phyloP scores from a whole-genome alignment of 2,329 filamentous ascomycete species.

The Fusarium goolgardi region DNA sequence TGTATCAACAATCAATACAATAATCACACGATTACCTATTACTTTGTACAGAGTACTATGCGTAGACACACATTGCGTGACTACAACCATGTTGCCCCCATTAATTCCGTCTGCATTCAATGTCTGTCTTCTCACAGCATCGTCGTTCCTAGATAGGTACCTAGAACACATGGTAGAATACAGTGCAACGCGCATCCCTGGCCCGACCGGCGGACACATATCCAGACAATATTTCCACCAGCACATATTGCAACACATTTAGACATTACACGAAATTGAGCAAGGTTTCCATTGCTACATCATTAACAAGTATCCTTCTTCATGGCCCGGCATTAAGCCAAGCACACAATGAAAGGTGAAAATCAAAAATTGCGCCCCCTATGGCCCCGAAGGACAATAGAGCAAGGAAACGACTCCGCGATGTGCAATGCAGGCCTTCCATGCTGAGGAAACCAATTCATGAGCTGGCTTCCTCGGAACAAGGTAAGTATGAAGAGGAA shows the following conservation, averaged over 20 bases:
- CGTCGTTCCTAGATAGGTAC: too few relatives aligned
- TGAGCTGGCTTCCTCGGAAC: constrained; percentile 59
- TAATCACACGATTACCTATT: background rate
- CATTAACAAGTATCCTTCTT: constrained; percentile 12
- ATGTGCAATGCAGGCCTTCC: constrained; percentile 67
- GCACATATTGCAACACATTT: too few relatives aligned
- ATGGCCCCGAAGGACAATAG: constrained; percentile 67
- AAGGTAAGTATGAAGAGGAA: constrained; percentile 68
- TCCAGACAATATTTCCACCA: too few relatives aligned
- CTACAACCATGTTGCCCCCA: background rate
- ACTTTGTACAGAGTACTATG: background rate
- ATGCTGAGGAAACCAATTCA: constrained; percentile 57
- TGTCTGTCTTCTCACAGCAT: too few relatives aligned
- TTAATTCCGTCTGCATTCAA: too few relatives aligned
- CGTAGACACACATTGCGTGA: background rate
- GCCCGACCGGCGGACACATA: too few relatives aligned
- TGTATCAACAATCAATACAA: background rate
- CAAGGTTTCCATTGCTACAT: too few relatives aligned
- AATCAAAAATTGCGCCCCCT: constrained; percentile 66
- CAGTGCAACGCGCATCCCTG: too few relatives aligned
- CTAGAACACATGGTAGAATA: too few relatives aligned
- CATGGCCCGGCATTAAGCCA: constrained; percentile 52
- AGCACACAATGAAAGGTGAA: constrained; percentile 57
- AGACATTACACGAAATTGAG: too few relatives aligned
- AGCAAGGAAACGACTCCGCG: constrained; percentile 61